Evolutionary conservation across 495 filamentous ascomycete genomes (phyloP).

Genomic region (Antarctomyces pellizariae): DNA sequence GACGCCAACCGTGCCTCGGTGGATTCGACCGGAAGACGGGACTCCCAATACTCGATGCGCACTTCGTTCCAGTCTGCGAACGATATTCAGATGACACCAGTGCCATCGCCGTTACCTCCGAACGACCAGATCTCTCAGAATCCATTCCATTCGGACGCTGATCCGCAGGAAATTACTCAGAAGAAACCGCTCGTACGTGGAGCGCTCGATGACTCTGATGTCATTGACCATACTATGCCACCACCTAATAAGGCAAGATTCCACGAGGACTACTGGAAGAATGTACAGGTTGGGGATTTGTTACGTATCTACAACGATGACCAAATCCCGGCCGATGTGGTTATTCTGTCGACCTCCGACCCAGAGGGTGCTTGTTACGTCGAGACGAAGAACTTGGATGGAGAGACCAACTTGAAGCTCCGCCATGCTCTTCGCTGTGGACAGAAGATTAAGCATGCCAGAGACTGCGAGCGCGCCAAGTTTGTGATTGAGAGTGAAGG

Average conservation of each 20-base stretch:
- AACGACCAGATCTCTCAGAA: slow-evolving; percentile 12
- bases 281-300: slow-evolving; percentile 85
- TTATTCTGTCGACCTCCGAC: slow-evolving; percentile 90
- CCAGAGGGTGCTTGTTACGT: slow-evolving; percentile 89
- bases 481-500: slow-evolving; percentile 82
- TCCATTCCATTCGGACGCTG: slow-evolving; percentile 1
- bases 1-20: slow-evolving; percentile 39
- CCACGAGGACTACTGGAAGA: slow-evolving; percentile 89
- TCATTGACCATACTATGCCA: slow-evolving; percentile 22
- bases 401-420: slow-evolving; percentile 95
- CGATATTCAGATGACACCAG: slow-evolving; percentile 85
- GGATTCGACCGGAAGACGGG: slow-evolving; percentile 34
- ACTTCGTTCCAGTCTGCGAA: slow-evolving; percentile 34
- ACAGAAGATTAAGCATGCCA: slow-evolving; percentile 63
- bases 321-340: slow-evolving; percentile 81
- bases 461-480: slow-evolving; percentile 69
- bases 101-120: slow-evolving; percentile 55
- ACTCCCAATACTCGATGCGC: slow-evolving; percentile 32
- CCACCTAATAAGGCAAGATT: slow-evolving; percentile 37
- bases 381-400: slow-evolving; percentile 95
- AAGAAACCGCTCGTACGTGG: slow-evolving; percentile 9
- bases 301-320: slow-evolving; percentile 93
- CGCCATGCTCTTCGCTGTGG: slow-evolving; percentile 76
- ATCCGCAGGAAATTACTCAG: slow-evolving; percentile 9
- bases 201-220: no score